These are phyloP conservation scores for Phytopythium mirpurense DNA, from an alignment of 352 stramenopile species.

Conservation along the genomic window DNA sequence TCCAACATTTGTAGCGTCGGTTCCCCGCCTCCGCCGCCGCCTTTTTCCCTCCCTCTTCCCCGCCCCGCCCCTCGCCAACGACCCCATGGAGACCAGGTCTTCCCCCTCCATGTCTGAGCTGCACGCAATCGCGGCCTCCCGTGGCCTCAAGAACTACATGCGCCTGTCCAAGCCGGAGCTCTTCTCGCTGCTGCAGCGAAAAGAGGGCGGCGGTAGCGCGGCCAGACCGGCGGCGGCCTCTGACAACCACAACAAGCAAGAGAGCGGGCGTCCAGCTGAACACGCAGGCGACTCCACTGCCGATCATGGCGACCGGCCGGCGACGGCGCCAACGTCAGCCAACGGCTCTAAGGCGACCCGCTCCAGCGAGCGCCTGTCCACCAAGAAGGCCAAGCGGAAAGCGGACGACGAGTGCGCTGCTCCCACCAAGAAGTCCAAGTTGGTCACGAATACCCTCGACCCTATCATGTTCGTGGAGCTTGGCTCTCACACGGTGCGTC, in stretches of 20 bases:
- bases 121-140: slow-evolving; percentile 55
- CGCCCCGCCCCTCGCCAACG: neutral
- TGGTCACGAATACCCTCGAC: slow-evolving; percentile 71
- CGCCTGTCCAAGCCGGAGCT: slow-evolving; percentile 80
- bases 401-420: slow-evolving; percentile 18
- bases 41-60: neutral
- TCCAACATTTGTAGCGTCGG: slow-evolving; percentile 3
- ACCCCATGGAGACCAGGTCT: slow-evolving; percentile 71
- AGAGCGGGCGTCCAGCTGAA: neutral
- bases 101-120: slow-evolving; percentile 80
- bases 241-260: neutral
- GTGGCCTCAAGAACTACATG: slow-evolving; percentile 80
- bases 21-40: neutral
- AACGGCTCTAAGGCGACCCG: slow-evolving; percentile 27
- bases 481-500: slow-evolving; percentile 60
- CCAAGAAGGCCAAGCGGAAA: slow-evolving; percentile 49
- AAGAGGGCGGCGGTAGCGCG: slow-evolving; percentile 46
- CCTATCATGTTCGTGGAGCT: slow-evolving; percentile 86
- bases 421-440: slow-evolving; percentile 26
- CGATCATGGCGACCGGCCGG: neutral
- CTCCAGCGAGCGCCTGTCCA: slow-evolving; percentile 48
- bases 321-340: too few species aligned
- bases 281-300: neutral
- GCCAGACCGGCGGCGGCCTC: slow-evolving; percentile 15
- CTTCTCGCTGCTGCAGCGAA: slow-evolving; percentile 69